phyloP scores from a whole-genome alignment of 2,329 filamentous ascomycete genomes.

The Didymella segeticola region DNA sequence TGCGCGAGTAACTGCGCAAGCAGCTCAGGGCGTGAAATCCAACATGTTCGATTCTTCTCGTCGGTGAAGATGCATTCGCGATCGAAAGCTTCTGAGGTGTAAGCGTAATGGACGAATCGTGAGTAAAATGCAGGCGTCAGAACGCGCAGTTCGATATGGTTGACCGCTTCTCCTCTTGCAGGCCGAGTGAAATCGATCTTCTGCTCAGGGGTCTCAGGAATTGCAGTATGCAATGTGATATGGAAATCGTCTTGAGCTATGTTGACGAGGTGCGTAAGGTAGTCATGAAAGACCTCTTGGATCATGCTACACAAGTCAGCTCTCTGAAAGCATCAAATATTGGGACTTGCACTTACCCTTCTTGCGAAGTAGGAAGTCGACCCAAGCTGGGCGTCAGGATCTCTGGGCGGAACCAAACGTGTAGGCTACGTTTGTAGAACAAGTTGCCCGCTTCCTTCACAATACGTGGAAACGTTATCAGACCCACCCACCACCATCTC shows the following conservation, averaged over 20 bases:
- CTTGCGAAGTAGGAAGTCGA: constrained; percentile 59
- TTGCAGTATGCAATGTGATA: constrained; percentile 63
- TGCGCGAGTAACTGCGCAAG: constrained; percentile 46
- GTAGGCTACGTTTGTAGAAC: constrained; percentile 63
- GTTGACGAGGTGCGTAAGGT: constrained; percentile 57
- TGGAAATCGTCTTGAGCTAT: constrained; percentile 53
- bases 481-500: constrained; percentile 71
- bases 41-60: constrained; percentile 65
- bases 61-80: constrained; percentile 60
- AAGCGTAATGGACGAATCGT: constrained; percentile 67
- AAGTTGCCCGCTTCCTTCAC: constrained; percentile 65
- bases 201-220: constrained; percentile 41
- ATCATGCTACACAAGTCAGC: constrained; percentile 36
- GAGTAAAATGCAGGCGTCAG: constrained; percentile 72
- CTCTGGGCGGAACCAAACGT: constrained; percentile 71
- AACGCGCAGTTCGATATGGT: constrained; percentile 63
- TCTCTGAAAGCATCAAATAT: not conserved
- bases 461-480: constrained; percentile 71
- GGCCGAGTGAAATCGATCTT: constrained; percentile 30
- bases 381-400: constrained; percentile 64
- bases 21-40: constrained; percentile 62
- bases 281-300: constrained; percentile 49
- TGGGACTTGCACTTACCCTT: constrained; percentile 46
- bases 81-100: constrained; percentile 68
- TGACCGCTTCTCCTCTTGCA: constrained; percentile 16